A percentile compares a stretch with the other conserved stretches of the same genome.
Evolutionary conservation across 225 moss, liverwort and hornwort species (phyloP).

Genomic region (Polytrichum formosum): DNA sequence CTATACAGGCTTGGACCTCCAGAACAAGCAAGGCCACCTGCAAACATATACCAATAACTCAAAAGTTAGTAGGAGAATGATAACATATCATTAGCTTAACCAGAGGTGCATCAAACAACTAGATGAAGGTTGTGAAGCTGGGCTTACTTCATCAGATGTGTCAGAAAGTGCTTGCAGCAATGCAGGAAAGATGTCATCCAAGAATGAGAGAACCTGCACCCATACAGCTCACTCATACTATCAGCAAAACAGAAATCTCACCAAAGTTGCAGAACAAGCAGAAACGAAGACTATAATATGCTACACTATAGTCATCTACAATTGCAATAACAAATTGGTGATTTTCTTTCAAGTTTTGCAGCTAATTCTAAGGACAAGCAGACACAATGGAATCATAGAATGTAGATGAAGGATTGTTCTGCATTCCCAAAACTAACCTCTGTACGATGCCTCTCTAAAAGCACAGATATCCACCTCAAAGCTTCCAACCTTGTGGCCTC

Average conservation of each 20-base stretch:
- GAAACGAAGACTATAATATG: too few species aligned
- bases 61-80: constrained; percentile 4
- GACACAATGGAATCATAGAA: too few species aligned
- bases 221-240: constrained; percentile 7
- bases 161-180: constrained; percentile 75
- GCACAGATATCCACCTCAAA: constrained; percentile 81
- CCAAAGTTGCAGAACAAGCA: too few species aligned
- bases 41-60: constrained; percentile 3
- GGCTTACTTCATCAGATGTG: constrained; percentile 73
- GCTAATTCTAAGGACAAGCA: too few species aligned
- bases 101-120: not conserved
- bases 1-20: constrained; percentile 88
- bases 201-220: constrained; percentile 75
- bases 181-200: constrained; percentile 91
- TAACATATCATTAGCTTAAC: not conserved
- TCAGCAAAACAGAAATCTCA: not conserved
- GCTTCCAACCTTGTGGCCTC: constrained; percentile 88
- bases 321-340: constrained; percentile 1
- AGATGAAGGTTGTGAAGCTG: not conserved
- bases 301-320: too few species aligned
- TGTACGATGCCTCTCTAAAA: constrained; percentile 73
- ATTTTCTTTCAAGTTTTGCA: too few species aligned
- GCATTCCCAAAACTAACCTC: constrained; percentile 41
- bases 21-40: constrained; percentile 84
- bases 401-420: too few species aligned